phyloP scores from a whole-genome alignment of 2,329 filamentous ascomycete species.

The Exophiala calicioides region DNA sequence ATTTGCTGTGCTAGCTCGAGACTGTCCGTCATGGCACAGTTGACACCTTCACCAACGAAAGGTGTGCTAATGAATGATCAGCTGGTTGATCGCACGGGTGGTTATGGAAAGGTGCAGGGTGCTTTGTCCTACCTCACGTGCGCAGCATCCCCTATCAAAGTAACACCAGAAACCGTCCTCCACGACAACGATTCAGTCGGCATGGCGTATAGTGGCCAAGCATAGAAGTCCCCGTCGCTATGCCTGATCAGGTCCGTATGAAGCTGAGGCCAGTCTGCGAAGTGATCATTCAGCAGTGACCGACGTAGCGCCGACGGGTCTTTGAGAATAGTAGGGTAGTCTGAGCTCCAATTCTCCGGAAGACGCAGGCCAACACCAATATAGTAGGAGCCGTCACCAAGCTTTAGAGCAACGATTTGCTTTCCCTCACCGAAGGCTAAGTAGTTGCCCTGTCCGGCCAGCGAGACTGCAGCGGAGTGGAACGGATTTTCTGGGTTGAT shows the following conservation, averaged over 20 bases:
- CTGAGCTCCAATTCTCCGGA: slow-evolving; percentile 8
- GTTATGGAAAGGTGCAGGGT: neutral
- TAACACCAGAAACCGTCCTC: slow-evolving; percentile 28
- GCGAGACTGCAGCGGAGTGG: slow-evolving; percentile 28
- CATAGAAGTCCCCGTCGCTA: slow-evolving; percentile 27
- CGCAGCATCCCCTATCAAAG: slow-evolving; percentile 34
- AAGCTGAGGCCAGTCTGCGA: slow-evolving; percentile 23
- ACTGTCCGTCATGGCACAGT: slow-evolving; percentile 32
- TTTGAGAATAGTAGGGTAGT: slow-evolving; percentile 2
- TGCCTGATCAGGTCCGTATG: slow-evolving; percentile 26
- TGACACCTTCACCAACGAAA: slow-evolving; percentile 33
- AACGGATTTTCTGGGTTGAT: slow-evolving; percentile 34
- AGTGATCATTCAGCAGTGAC: slow-evolving; percentile 11
- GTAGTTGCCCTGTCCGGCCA: slow-evolving; percentile 23
- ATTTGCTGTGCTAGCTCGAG: slow-evolving; percentile 22
- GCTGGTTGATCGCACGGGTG: neutral
- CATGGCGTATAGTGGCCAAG: slow-evolving; percentile 32
- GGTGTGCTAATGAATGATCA: slow-evolving; percentile 17
- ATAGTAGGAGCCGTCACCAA: slow-evolving; percentile 29
- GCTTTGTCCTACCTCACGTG: slow-evolving; percentile 22
- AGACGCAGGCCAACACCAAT: slow-evolving; percentile 10
- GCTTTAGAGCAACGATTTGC: slow-evolving; percentile 28
- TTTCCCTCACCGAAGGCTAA: slow-evolving; percentile 22
- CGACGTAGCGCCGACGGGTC: slow-evolving; percentile 7
- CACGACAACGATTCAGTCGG: slow-evolving; percentile 23